phyloP scores from a whole-genome alignment of 495 filamentous ascomycete genomes.

The Cercophora samala region DNA sequence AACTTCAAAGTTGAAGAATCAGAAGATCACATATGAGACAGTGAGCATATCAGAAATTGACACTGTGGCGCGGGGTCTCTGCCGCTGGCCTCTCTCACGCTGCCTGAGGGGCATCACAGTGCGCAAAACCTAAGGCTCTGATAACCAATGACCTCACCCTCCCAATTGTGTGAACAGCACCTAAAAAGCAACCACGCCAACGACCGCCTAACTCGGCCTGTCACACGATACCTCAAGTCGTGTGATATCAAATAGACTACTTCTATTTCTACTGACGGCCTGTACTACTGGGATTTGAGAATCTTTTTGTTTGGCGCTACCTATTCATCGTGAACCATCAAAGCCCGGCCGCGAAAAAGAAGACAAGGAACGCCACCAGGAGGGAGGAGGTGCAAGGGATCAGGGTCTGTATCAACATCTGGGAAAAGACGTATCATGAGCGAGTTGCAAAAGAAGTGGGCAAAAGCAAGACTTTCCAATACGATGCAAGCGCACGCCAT shows the following conservation, averaged over 20 bases:
- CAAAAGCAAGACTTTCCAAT: constrained; percentile 67
- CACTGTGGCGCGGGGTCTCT: neutral
- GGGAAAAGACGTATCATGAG: constrained; percentile 58
- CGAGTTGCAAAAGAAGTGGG: constrained; percentile 78
- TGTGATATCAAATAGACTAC: neutral
- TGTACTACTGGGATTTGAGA: neutral
- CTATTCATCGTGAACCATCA: neutral
- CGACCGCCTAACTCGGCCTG: neutral
- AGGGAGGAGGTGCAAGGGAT: neutral
- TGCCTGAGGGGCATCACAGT: neutral
- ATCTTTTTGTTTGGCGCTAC: neutral
- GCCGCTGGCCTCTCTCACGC: neutral
- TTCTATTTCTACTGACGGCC: neutral
- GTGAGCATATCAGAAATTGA: neutral
- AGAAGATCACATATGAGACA: neutral
- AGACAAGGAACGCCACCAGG: neutral
- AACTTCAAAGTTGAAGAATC: neutral
- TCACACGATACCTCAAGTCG: neutral
- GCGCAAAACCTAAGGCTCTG: neutral
- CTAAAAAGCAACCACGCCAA: neutral
- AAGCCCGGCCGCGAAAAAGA: neutral
- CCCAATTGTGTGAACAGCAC: constrained; percentile 9
- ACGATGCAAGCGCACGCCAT: constrained; percentile 18
- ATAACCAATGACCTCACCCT: constrained; percentile 14
- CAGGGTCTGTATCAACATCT: neutral